Conservation (phyloP, 2,329 filamentous ascomycete species). For the Hymenoscyphus scutula region DNA sequence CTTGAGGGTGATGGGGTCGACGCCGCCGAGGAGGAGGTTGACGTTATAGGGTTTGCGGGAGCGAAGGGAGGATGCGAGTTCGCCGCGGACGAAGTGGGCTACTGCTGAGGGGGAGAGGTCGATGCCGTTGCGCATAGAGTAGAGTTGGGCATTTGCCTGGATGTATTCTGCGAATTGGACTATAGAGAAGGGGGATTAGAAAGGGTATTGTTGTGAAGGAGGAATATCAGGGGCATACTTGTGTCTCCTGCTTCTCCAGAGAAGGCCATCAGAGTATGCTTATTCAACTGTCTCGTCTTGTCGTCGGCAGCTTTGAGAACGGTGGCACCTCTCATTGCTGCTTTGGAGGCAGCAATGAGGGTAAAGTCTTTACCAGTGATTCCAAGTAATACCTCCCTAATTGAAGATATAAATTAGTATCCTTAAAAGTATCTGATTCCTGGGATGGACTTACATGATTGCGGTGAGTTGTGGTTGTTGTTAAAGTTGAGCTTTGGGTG, state of each 20-base stretch:
- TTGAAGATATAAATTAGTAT: slow-evolving; percentile 18
- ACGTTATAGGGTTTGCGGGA: slow-evolving; percentile 95
- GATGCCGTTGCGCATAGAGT: slow-evolving; percentile 96
- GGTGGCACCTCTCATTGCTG: slow-evolving; percentile 94
- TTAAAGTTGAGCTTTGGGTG: slow-evolving; percentile 22
- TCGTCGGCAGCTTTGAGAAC: slow-evolving; percentile 94
- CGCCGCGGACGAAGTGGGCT: slow-evolving; percentile 88
- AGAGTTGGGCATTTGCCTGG: slow-evolving; percentile 96
- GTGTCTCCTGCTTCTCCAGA: slow-evolving; percentile 96
- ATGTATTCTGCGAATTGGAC: slow-evolving; percentile 99
- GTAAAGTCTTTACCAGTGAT: slow-evolving; percentile 99
- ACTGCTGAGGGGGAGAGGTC: slow-evolving; percentile 87
- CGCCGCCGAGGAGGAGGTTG: slow-evolving; percentile 90
- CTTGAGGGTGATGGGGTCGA: slow-evolving; percentile 88
- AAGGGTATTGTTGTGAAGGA: not conserved
- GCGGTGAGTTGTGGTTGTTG: slow-evolving; percentile 25
- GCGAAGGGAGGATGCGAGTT: slow-evolving; percentile 86
- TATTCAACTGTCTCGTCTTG: slow-evolving; percentile 91
- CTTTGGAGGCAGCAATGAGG: slow-evolving; percentile 95
- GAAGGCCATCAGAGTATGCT: slow-evolving; percentile 92
- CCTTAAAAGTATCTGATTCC: not conserved
- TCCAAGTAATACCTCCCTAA: slow-evolving; percentile 94
- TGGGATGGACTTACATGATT: slow-evolving; percentile 29
- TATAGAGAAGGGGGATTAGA: slow-evolving; percentile 41
- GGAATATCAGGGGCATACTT: slow-evolving; percentile 50